Conservation (phyloP, 2,329 filamentous ascomycete species). For the Cytospora schulzeri region DNA sequence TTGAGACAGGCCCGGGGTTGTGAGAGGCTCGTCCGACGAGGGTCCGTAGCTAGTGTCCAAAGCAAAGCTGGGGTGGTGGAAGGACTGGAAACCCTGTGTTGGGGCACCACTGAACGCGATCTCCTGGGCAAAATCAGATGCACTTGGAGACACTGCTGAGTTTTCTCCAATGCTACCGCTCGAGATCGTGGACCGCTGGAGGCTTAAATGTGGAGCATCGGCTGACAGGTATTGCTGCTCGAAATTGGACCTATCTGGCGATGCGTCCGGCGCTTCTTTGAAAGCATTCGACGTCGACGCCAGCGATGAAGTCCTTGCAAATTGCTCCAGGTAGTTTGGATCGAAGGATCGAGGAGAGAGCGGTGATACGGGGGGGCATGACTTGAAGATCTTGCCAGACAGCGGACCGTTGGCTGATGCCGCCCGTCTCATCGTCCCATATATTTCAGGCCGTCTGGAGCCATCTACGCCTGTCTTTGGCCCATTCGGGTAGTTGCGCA, state of each 20-base stretch:
- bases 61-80: conserved; percentile 35
- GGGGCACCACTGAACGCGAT: conserved; percentile 29
- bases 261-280: conserved; percentile 16
- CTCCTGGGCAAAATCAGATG: conserved; percentile 43
- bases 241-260: conserved; percentile 17
- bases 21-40: conserved; percentile 50
- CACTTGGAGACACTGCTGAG: conserved; percentile 39
- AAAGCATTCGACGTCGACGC: conserved; percentile 17
- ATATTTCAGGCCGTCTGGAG: conserved; percentile 46
- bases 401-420: conserved; percentile 51
- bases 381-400: conserved; percentile 46
- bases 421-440: conserved; percentile 56
- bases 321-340: conserved; percentile 37
- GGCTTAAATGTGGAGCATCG: conserved; percentile 34
- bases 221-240: conserved; percentile 27
- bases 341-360: conserved; percentile 49
- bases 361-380: conserved; percentile 36
- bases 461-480: conserved; percentile 54
- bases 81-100: conserved; percentile 29
- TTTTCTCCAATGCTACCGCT: conserved; percentile 42
- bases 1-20: conserved; percentile 49
- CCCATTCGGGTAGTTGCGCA: conserved; percentile 47
- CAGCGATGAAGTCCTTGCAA: conserved; percentile 18
- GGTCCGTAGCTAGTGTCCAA: conserved; percentile 36
- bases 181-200: conserved; percentile 30